These are phyloP conservation scores for Cytospora paraplurivora DNA, from an alignment of 2,329 filamentous ascomycete genomes.

Conservation along the genomic window DNA sequence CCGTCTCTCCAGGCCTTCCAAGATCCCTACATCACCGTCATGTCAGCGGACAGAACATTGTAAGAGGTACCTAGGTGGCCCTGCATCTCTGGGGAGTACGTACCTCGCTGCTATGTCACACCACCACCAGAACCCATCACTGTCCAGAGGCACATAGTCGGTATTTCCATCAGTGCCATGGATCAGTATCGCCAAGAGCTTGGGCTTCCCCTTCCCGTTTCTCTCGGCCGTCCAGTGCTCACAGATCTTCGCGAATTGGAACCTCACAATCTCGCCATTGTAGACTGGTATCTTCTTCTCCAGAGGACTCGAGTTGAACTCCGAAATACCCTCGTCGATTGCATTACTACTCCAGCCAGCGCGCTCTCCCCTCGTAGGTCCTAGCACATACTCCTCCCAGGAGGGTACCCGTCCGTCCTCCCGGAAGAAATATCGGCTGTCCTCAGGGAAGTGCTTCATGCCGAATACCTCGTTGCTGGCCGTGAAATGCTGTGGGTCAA, in stretches of 20 bases:
- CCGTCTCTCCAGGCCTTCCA: conserved; percentile 68
- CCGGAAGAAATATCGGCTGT: conserved; percentile 71
- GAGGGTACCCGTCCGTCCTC: conserved; percentile 66
- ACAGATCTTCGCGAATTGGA: conserved; percentile 79
- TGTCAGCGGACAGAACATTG: conserved; percentile 2
- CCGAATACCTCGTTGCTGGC: conserved; percentile 78
- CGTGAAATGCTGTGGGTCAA: conserved; percentile 65
- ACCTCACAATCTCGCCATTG: conserved; percentile 61
- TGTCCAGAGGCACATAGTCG: conserved; percentile 70
- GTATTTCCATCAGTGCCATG: conserved; percentile 68
- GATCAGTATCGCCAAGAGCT: conserved; percentile 71
- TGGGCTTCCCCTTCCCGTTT: conserved; percentile 66
- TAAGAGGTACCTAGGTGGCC: no score
- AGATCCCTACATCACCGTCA: conserved; percentile 48
- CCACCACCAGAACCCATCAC: conserved; percentile 82
- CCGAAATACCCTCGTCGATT: conserved; percentile 54
- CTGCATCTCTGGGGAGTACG: not conserved
- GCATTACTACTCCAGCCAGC: conserved; percentile 50
- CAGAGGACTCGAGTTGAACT: conserved; percentile 63
- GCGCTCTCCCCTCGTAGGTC: conserved; percentile 54
- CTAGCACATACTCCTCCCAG: conserved; percentile 83
- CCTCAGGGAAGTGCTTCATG: conserved; percentile 71
- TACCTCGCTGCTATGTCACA: conserved; percentile 64
- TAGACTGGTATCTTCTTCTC: conserved; percentile 62
- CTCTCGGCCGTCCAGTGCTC: conserved; percentile 78